These are phyloP conservation scores for Diaporthe aspalathi DNA, from an alignment of 2,329 filamentous ascomycete species.

Conservation along the genomic window DNA sequence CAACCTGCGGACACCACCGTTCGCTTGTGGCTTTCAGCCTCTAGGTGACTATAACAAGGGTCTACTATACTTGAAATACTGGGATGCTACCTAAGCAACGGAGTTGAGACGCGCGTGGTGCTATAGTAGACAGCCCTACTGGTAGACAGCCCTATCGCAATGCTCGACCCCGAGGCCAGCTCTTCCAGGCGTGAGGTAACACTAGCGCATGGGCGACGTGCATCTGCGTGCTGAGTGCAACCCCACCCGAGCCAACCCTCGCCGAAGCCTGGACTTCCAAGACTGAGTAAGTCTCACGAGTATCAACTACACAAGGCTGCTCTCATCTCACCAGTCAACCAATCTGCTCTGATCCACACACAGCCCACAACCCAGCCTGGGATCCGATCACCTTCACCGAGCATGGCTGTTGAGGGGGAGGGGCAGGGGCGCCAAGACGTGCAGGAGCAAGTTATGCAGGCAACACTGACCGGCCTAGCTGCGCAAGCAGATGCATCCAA, in stretches of 20 bases:
- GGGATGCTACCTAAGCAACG: background rate
- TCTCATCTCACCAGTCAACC: background rate
- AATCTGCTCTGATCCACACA: background rate
- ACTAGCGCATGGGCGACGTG: slow-evolving; percentile 11
- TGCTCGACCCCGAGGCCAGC: background rate
- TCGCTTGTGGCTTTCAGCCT: background rate
- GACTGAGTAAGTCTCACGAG: background rate
- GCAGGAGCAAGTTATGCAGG: slow-evolving; percentile 56
- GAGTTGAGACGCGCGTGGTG: too few species aligned
- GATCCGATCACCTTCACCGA: background rate
- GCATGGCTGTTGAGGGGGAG: slow-evolving; percentile 32
- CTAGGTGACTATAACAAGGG: too few species aligned
- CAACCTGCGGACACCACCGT: background rate
- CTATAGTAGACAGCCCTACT: too few species aligned
- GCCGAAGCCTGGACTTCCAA: background rate
- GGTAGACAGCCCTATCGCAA: background rate
- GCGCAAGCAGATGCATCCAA: slow-evolving; percentile 38
- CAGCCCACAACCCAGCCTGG: background rate
- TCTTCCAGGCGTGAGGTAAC: background rate
- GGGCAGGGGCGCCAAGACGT: slow-evolving; percentile 46
- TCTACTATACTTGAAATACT: too few species aligned
- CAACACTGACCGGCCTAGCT: slow-evolving; percentile 57
- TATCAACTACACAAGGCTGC: background rate
- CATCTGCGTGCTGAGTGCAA: background rate
- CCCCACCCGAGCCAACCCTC: background rate